These are phyloP conservation scores for Lithospermum erythrorhizon DNA, from an alignment of 257 asterid species.

Conservation along the genomic window DNA sequence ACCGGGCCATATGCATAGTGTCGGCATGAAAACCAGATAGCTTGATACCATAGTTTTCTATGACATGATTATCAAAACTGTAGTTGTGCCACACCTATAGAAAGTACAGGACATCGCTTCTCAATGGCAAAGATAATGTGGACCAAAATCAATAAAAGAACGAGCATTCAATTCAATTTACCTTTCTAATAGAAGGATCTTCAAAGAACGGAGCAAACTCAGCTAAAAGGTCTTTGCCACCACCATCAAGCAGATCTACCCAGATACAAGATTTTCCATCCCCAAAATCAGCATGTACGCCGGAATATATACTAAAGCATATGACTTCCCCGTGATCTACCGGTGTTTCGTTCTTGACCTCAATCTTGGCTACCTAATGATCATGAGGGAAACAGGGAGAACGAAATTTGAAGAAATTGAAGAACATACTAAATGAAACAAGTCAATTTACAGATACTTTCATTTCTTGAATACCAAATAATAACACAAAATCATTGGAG, in stretches of 20 bases:
- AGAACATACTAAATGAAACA: neutral
- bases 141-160: neutral
- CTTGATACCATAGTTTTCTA: constrained; percentile 78
- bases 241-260: constrained; percentile 96
- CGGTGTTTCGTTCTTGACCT: constrained; percentile 89
- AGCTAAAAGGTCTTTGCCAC: constrained; percentile 53
- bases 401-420: neutral
- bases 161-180: constrained; percentile 11
- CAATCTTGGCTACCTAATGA: constrained; percentile 71
- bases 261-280: constrained; percentile 74
- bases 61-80: constrained; percentile 83
- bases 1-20: constrained; percentile 99
- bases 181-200: constrained; percentile 67
- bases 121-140: constrained; percentile 1
- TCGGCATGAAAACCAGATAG: constrained; percentile 84
- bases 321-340: constrained; percentile 88
- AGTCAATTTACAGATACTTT: neutral
- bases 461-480: constrained; percentile 1
- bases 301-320: constrained; percentile 90
- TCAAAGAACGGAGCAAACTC: constrained; percentile 87
- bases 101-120: constrained; percentile 15
- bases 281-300: constrained; percentile 82
- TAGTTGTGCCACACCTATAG: constrained; percentile 98
- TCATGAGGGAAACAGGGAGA: neutral
- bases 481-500: constrained; percentile 6